Evolutionary conservation across 1,139 yeast species (phyloP).

Genomic region (Saccharomyces hybrid): DNA sequence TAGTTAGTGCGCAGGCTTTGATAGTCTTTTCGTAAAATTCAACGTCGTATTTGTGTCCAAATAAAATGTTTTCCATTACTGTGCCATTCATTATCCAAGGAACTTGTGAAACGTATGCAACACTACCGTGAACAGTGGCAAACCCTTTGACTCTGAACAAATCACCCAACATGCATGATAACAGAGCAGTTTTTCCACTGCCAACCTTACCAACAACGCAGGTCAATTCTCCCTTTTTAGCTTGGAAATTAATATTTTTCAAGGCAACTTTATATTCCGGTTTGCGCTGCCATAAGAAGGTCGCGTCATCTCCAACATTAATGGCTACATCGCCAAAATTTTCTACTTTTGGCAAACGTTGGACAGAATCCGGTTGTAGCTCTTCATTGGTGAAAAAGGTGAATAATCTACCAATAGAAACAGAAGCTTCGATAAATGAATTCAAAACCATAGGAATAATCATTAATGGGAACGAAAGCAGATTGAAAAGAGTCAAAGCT

Average conservation of each 20-base stretch:
- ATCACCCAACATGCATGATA: conserved; percentile 82
- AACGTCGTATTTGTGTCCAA: conserved; percentile 81
- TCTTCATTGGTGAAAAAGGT: conserved; percentile 71
- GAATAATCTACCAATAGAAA: conserved; percentile 70
- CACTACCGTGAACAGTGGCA: conserved; percentile 64
- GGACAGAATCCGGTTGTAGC: conserved; percentile 72
- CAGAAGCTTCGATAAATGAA: conserved; percentile 81
- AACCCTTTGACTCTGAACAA: conserved; percentile 71
- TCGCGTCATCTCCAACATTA: conserved; percentile 54
- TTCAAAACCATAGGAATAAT: conserved; percentile 88
- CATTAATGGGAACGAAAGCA: conserved; percentile 87
- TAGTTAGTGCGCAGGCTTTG: conserved; percentile 81
- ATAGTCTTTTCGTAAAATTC: conserved; percentile 71
- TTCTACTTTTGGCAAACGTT: conserved; percentile 45
- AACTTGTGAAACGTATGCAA: conserved; percentile 89
- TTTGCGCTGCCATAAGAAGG: conserved; percentile 82
- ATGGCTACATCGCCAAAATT: conserved; percentile 64
- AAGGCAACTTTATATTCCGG: conserved; percentile 76
- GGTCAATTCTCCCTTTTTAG: conserved; percentile 71
- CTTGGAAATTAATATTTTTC: conserved; percentile 57
- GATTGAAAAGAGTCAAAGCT: conserved; percentile 77
- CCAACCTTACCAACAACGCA: conserved; percentile 95
- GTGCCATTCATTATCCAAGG: conserved; percentile 97
- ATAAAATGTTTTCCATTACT: conserved; percentile 79
- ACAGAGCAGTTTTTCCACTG: conserved; percentile 80